Base-by-base conservation (phyloP, 176 grass and related monocot genomes). In the Pontederia crassipes region DNA sequence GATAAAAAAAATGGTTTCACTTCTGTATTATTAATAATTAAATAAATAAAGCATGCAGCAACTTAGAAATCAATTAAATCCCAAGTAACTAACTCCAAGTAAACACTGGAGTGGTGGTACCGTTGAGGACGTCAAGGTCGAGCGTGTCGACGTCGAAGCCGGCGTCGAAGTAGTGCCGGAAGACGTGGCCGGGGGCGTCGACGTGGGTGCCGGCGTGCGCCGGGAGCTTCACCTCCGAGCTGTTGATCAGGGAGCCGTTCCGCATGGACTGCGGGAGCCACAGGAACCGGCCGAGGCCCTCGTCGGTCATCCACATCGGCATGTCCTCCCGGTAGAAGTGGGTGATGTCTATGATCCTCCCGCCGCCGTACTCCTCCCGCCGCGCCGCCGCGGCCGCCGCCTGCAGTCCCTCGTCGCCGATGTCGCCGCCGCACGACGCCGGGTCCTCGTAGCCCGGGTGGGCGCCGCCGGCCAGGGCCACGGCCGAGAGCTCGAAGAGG, bases 51-150 rank as follows among this genome's bases (percentile, higher is more conserved):
- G 14, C 11, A 12, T 12, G 20, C 20, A 24, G 20, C 20, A 24
- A 63, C n/a, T 40, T 12, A 49, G 51, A 26, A 11, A 28, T 28
- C 17, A 50, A 53, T 11, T 8, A 20, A 46, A 6, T 5, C 9
- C 62, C 46, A 48, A 65, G 49, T 9, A n/a, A 10, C 45, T 15
- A 18, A 52, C 46, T 12, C 11, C 48, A 2, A 61, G 1, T 15
- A 28, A 65, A 8, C 48, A 46, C 1, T 58, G 45, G 65, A 52
- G 12, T 55, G 54, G 48, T 6, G 55, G 51, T 64, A 92, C 80
- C 83, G 51, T 87, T 93, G 67, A 93, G 83, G 63, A 87, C 80
- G 8, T 84, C 74, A 53, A 93, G 83, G 69, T 87, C 88, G 65
- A 93, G 88, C 14, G 75, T 78, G 72, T 93, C 89, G 35, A 93